Percentiles rank a stretch among this genome's conserved stretches.
Evolutionary conservation across 2,329 filamentous ascomycete species (phyloP).

Genomic region (Aspergillus tanneri): DNA sequence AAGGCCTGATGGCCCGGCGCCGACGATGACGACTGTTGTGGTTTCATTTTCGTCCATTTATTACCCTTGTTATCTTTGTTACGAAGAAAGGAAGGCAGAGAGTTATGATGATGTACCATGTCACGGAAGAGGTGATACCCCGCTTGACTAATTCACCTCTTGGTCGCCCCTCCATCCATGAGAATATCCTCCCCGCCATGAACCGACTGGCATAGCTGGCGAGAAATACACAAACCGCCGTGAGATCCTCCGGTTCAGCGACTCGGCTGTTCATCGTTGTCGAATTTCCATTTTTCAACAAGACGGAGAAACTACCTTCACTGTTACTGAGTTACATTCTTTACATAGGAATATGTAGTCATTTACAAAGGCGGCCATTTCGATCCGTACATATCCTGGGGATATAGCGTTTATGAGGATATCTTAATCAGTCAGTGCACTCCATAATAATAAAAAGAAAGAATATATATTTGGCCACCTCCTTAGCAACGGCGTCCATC

Average conservation of each 20-base stretch:
- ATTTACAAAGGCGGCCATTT: constrained; percentile 36
- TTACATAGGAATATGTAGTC: neutral
- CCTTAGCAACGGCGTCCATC: constrained; percentile 51
- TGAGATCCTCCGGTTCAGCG: constrained; percentile 52
- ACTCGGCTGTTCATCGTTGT: constrained; percentile 51
- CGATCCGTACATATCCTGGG: constrained; percentile 41
- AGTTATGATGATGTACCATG: neutral
- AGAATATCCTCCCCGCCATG: constrained; percentile 48
- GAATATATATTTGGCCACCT: constrained; percentile 41
- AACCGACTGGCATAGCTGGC: constrained; percentile 51
- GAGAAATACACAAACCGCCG: constrained; percentile 50
- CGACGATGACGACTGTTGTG: constrained; percentile 39
- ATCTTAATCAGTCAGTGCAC: constrained; percentile 21
- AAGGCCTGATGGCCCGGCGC: constrained; percentile 47
- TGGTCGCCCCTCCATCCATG: constrained; percentile 47
- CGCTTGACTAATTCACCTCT: constrained; percentile 31
- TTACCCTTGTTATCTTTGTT: no score
- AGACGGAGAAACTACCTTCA: constrained; percentile 45
- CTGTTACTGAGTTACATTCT: neutral
- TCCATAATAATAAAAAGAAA: neutral
- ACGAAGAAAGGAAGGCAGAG: no score
- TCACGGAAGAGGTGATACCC: neutral
- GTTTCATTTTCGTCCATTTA: constrained; percentile 15
- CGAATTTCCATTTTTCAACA: constrained; percentile 50
- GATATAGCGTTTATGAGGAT: constrained; percentile 47